These are phyloP conservation scores for Didymella keratinophila DNA, from an alignment of 2,329 filamentous ascomycete species.

Conservation along the genomic window DNA sequence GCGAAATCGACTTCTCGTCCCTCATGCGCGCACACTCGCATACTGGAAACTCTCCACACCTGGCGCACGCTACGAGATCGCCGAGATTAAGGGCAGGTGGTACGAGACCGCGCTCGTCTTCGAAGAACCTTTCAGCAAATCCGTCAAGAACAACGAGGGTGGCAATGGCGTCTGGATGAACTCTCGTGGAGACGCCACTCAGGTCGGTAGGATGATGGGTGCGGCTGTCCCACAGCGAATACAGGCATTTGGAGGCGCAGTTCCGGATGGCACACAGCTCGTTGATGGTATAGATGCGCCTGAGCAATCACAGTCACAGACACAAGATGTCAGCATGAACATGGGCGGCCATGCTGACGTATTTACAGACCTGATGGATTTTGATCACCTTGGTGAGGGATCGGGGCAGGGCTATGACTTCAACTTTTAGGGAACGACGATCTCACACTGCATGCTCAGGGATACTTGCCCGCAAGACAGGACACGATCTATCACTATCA, in stretches of 20 bases:
- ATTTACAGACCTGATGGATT: slow-evolving; percentile 18
- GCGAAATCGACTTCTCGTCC: slow-evolving; percentile 56
- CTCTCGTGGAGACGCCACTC: slow-evolving; percentile 52
- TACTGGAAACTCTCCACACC: slow-evolving; percentile 57
- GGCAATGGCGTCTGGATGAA: slow-evolving; percentile 59
- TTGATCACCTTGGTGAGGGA: slow-evolving; percentile 14
- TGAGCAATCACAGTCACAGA: slow-evolving; percentile 10
- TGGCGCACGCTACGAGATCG: slow-evolving; percentile 49
- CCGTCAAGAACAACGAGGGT: slow-evolving; percentile 51
- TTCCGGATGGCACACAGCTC: slow-evolving; percentile 51
- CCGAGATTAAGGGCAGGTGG: slow-evolving; percentile 66
- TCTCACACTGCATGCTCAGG: neutral
- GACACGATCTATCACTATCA: neutral
- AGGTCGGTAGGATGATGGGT: slow-evolving; percentile 37
- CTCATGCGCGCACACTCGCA: slow-evolving; percentile 42
- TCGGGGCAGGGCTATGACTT: slow-evolving; percentile 11
- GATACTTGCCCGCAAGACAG: neutral
- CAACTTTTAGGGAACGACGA: slow-evolving; percentile 1
- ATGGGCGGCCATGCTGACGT: slow-evolving; percentile 14
- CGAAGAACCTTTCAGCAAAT: slow-evolving; percentile 41
- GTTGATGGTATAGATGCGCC: slow-evolving; percentile 52
- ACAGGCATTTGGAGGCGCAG: slow-evolving; percentile 53
- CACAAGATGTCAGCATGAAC: slow-evolving; percentile 9
- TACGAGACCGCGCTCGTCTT: slow-evolving; percentile 64
- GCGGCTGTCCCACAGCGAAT: slow-evolving; percentile 43